Percentiles rank a stretch among this genome's conserved stretches.
Conservation (phyloP, 2,329 filamentous ascomycete species). For the Calonectria pseudoturangicola region DNA sequence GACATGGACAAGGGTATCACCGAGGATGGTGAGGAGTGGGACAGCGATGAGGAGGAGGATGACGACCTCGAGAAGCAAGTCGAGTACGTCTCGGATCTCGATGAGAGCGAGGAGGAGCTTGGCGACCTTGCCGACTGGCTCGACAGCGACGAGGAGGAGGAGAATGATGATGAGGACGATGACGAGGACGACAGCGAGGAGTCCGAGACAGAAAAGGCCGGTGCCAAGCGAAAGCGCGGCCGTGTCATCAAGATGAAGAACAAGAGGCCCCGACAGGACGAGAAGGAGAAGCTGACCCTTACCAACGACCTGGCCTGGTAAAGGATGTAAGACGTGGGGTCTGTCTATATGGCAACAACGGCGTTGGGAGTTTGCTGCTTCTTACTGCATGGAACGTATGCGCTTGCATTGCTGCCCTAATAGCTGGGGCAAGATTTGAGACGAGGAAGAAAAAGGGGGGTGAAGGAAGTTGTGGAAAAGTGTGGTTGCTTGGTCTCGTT, state of each 20-base stretch:
- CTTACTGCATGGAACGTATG: conserved; percentile 28
- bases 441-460: conserved; percentile 10
- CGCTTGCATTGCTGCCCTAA: conserved; percentile 19
- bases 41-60: conserved; percentile 78
- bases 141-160: conserved; percentile 79
- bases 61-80: conserved; percentile 86
- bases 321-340: conserved; percentile 25
- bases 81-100: conserved; percentile 95
- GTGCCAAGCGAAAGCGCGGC: conserved; percentile 73
- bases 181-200: conserved; percentile 76
- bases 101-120: conserved; percentile 87
- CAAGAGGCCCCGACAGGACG: conserved; percentile 72
- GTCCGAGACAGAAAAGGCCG: conserved; percentile 72
- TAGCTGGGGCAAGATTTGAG: conserved; percentile 18
- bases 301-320: conserved; percentile 67
- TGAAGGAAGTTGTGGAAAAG: background rate
- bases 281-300: conserved; percentile 74
- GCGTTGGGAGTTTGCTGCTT: conserved; percentile 51
- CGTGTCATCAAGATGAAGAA: conserved; percentile 67
- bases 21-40: conserved; percentile 83
- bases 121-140: conserved; percentile 95
- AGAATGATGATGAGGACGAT: conserved; percentile 76
- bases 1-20: conserved; percentile 92
- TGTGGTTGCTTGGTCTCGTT: background rate
- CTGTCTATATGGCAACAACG: conserved; percentile 38